Evolutionary conservation across 2,329 filamentous ascomycete genomes (phyloP).

Genomic region (Lanzia echinophila): DNA sequence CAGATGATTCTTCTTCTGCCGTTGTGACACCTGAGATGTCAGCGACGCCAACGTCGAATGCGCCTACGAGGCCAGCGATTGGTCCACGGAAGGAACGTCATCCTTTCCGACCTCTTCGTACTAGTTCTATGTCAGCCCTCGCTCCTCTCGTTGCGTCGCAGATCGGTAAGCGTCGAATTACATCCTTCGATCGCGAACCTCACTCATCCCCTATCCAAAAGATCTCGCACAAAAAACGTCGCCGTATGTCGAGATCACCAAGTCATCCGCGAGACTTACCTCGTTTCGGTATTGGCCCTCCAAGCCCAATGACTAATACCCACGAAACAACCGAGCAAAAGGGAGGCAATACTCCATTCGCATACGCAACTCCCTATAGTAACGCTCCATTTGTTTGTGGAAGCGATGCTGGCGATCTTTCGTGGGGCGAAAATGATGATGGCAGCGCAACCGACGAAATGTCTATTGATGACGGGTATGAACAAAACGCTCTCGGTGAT

Average conservation of each 20-base stretch:
- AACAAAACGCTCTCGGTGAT: slow-evolving; percentile 19
- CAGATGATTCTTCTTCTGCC: slow-evolving; percentile 29
- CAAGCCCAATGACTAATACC: slow-evolving; percentile 23
- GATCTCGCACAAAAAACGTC: slow-evolving; percentile 21
- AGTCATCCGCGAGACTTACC: slow-evolving; percentile 47
- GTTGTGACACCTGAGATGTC: slow-evolving; percentile 22
- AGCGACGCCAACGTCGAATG: slow-evolving; percentile 23
- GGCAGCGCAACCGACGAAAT: slow-evolving; percentile 24
- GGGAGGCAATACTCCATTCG: slow-evolving; percentile 50
- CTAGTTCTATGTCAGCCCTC: slow-evolving; percentile 44
- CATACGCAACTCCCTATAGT: slow-evolving; percentile 72
- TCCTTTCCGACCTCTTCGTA: slow-evolving; percentile 43
- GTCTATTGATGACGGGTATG: slow-evolving; percentile 21
- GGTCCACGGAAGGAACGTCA: slow-evolving; percentile 24
- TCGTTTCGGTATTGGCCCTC: slow-evolving; percentile 40
- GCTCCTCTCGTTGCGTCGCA: slow-evolving; percentile 34
- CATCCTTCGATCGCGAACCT: slow-evolving; percentile 35
- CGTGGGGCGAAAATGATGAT: slow-evolving; percentile 11
- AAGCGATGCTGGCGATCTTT: slow-evolving; percentile 9
- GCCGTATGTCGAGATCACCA: slow-evolving; percentile 48
- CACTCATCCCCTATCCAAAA: slow-evolving; percentile 19
- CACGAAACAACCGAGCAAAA: slow-evolving; percentile 25
- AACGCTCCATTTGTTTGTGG: slow-evolving; percentile 40
- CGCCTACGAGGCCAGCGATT: slow-evolving; percentile 4
- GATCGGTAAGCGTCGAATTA: slow-evolving; percentile 38